Percentiles rank a stretch among this genome's conserved stretches.
Conservation (phyloP, 2,329 filamentous ascomycete genomes). For the Botrytis aclada region DNA sequence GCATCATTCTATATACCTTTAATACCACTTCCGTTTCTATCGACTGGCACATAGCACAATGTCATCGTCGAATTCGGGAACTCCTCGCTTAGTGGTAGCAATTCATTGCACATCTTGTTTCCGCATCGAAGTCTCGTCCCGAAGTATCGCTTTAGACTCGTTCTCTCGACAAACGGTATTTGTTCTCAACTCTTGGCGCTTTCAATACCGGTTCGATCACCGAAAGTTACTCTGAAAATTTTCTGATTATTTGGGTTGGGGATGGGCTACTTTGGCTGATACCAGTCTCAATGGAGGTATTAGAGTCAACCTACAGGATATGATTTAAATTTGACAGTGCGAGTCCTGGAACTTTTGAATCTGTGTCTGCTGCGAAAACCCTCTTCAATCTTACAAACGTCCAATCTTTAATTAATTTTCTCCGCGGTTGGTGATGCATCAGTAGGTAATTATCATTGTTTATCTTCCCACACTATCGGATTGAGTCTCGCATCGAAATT, state of each 20-base stretch:
- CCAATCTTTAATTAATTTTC: conserved; percentile 11
- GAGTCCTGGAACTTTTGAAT: conserved; percentile 19
- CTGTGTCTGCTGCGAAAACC: conserved; percentile 13
- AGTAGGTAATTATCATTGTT: conserved; percentile 21
- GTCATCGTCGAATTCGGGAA: conserved; percentile 16
- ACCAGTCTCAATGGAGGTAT: conserved; percentile 19
- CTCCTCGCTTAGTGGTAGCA: not conserved
- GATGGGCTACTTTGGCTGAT: conserved; percentile 17
- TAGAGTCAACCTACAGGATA: conserved; percentile 5
- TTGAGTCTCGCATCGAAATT: conserved; percentile 18
- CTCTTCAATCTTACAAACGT: conserved; percentile 21
- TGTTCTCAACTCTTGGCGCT: not conserved
- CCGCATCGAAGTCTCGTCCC: not conserved
- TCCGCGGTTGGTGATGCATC: not conserved
- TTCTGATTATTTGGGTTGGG: not conserved
- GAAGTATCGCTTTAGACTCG: conserved; percentile 19
- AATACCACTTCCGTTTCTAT: not conserved
- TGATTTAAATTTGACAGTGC: conserved; percentile 20
- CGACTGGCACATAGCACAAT: not conserved
- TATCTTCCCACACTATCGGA: conserved; percentile 17
- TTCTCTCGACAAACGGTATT: not conserved
- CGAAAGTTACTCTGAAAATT: not conserved
- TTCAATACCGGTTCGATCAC: not conserved
- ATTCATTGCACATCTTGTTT: conserved; percentile 19
- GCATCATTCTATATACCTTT: too few species aligned